These are phyloP conservation scores for Verticillium nubilum DNA, from an alignment of 2,329 filamentous ascomycete species.

Conservation along the genomic window DNA sequence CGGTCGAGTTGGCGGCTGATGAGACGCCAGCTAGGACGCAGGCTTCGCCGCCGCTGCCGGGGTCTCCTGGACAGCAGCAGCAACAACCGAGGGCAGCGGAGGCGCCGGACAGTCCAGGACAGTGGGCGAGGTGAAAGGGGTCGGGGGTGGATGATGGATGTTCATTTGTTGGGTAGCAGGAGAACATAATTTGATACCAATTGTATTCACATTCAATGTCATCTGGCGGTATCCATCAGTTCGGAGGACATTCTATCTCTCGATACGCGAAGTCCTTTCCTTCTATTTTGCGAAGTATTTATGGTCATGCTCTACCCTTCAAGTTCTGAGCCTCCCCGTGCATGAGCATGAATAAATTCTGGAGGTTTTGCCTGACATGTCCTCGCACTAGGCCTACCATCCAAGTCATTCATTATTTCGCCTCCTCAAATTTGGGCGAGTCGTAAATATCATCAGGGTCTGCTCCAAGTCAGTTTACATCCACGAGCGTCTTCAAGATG, in stretches of 20 bases:
- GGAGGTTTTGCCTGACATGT: no score
- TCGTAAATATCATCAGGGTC: constrained; percentile 49
- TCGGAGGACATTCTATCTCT: no score
- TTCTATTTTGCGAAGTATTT: no score
- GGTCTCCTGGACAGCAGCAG: neutral
- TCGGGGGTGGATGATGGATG: neutral
- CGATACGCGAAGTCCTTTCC: no score
- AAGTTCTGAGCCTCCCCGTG: no score
- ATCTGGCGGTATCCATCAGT: no score
- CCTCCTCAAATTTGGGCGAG: neutral
- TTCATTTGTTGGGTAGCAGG: neutral
- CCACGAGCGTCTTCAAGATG: neutral
- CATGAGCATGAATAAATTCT: no score
- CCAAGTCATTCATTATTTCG: neutral
- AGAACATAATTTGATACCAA: neutral
- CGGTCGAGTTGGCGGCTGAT: neutral
- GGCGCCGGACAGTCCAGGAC: neutral
- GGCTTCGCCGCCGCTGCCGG: neutral
- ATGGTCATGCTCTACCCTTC: no score
- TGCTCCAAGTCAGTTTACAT: constrained; percentile 13
- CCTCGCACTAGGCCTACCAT: neutral
- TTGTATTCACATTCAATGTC: neutral
- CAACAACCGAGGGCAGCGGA: neutral
- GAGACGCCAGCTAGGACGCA: neutral
- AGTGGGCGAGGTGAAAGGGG: neutral